phyloP scores from a whole-genome alignment of 75 land plant species.

The Pseudotsuga menziesii region DNA sequence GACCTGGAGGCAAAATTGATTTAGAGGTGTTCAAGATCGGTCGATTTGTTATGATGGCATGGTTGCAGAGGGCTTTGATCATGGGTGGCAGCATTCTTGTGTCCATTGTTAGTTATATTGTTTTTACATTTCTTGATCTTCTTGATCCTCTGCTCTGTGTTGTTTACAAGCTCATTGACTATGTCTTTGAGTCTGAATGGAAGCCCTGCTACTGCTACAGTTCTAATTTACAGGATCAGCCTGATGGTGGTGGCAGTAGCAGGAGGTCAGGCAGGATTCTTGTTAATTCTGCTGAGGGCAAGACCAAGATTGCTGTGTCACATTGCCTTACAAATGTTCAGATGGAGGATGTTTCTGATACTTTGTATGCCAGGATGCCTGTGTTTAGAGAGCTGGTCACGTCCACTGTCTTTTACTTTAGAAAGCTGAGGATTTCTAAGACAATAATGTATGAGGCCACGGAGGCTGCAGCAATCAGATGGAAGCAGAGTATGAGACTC shows the following conservation, averaged over 20 bases:
- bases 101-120: conserved; percentile 40
- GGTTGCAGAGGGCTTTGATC: too few species aligned
- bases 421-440: conserved; percentile 17
- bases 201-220: conserved; percentile 71
- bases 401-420: conserved; percentile 12
- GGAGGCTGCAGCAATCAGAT: not conserved
- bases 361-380: conserved; percentile 50
- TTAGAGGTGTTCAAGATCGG: too few species aligned
- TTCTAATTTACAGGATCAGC: conserved; percentile 25
- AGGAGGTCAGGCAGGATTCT: conserved; percentile 43
- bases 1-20: too few species aligned
- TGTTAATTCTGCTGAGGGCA: conserved; percentile 38
- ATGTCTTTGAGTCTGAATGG: conserved; percentile 56
- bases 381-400: conserved; percentile 36
- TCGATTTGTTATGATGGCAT: too few species aligned
- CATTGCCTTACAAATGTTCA: conserved; percentile 42
- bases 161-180: conserved; percentile 56
- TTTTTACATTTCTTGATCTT: conserved; percentile 67
- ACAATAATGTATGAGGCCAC: too few species aligned
- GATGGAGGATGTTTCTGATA: conserved; percentile 67
- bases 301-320: conserved; percentile 33
- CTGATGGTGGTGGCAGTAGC: conserved; percentile 26
- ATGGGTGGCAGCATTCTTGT: too few species aligned
- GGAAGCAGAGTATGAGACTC: not conserved
- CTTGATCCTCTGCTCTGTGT: conserved; percentile 68